A percentile compares a stretch with the other conserved stretches of the same genome.
These are phyloP conservation scores for Rhodotorula kratochvilovae DNA, from an alignment of 768 basidiomycete genomes.

Conservation along the genomic window DNA sequence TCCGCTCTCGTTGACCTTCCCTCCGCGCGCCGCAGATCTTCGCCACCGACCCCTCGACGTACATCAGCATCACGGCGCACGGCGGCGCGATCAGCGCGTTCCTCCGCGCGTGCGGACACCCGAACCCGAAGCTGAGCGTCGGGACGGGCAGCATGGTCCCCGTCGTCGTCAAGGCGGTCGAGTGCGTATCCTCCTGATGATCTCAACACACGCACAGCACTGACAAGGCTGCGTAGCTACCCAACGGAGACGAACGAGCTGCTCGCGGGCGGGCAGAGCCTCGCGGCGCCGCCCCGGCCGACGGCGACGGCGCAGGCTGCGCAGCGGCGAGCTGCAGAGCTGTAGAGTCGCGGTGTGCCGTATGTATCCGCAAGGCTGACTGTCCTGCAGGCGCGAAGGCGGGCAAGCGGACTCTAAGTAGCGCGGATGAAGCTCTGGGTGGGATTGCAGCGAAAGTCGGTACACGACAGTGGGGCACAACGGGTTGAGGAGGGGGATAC, in stretches of 20 bases:
- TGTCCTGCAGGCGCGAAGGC: too few species aligned
- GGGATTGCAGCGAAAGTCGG: too few species aligned
- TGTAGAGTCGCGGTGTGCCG: too few species aligned
- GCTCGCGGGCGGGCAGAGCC: constrained; percentile 20
- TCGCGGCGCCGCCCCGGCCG: background rate
- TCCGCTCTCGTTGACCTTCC: too few species aligned
- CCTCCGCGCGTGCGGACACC: constrained; percentile 41
- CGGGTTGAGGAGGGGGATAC: too few species aligned
- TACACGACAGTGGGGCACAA: too few species aligned
- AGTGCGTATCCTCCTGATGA: background rate
- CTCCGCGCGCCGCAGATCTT: constrained; percentile 29
- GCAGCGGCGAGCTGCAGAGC: too few species aligned
- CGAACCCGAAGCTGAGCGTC: constrained; percentile 13
- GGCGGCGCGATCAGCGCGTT: constrained; percentile 41
- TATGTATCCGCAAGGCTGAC: too few species aligned
- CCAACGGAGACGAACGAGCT: constrained; percentile 11
- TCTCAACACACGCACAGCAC: too few species aligned
- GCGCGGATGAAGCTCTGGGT: too few species aligned
- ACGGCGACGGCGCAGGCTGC: too few species aligned
- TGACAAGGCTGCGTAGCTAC: background rate
- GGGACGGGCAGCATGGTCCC: constrained; percentile 44
- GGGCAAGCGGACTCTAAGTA: too few species aligned
- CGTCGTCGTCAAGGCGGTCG: constrained; percentile 41
- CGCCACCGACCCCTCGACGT: constrained; percentile 34
- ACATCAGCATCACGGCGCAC: constrained; percentile 45